Conservation (phyloP, 345 rosid genomes). For the Clarkia xantiana region DNA sequence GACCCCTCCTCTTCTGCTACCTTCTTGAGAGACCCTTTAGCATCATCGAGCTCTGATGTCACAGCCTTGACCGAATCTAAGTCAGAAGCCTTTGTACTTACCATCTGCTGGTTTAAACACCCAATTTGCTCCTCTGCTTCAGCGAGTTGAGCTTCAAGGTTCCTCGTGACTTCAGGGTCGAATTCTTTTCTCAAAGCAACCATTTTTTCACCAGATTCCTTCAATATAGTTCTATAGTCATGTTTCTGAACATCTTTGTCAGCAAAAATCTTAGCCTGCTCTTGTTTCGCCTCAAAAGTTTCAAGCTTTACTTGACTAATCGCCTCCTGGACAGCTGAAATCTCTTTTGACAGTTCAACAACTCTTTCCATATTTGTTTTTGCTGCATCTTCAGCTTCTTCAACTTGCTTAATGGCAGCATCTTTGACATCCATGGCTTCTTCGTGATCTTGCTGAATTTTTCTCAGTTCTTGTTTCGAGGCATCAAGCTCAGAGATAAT, state of each 20-base stretch:
- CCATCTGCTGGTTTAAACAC: conserved; percentile 50
- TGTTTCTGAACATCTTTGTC: conserved; percentile 56
- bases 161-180: conserved; percentile 50
- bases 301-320: conserved; percentile 77
- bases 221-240: conserved; percentile 47
- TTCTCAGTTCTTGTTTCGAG: conserved; percentile 66
- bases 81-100: conserved; percentile 64
- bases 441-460: conserved; percentile 49
- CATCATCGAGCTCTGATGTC: conserved; percentile 65
- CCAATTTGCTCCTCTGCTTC: conserved; percentile 49
- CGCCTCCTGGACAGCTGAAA: conserved; percentile 56
- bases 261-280: conserved; percentile 50
- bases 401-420: conserved; percentile 43
- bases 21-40: conserved; percentile 64
- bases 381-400: conserved; percentile 47
- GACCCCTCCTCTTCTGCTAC: conserved; percentile 65
- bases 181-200: conserved; percentile 42
- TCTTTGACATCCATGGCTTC: conserved; percentile 38
- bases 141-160: conserved; percentile 51
- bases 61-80: conserved; percentile 50
- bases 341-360: conserved; percentile 56
- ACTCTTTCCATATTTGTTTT: conserved; percentile 57
- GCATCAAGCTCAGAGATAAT: conserved; percentile 53
- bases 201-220: conserved; percentile 47
- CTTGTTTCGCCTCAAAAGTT: conserved; percentile 48